Evolutionary conservation across 1,284 basidiomycete genomes (phyloP), one percentile per base, ranked within the genome.

Genomic region (Moesziomyces parantarcticus): DNA sequence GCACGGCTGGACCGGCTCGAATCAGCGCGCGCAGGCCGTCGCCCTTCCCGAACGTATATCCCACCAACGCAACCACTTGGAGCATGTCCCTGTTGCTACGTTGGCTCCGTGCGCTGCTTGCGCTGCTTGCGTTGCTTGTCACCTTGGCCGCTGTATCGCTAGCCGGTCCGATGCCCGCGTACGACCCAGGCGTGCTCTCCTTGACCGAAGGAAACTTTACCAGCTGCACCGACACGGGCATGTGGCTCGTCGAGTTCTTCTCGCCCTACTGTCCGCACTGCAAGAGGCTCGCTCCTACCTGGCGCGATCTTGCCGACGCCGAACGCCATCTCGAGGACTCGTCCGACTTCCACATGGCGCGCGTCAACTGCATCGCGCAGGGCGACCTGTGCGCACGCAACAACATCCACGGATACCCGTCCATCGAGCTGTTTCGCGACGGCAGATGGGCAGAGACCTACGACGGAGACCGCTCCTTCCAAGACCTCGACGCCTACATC

Each of bases 231-330:
- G 56, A 51, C 14, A 45, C n/a, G 3, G 67, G 67, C 53, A 63
- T 66, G 59, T 70, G 72, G 59, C 50, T 82, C n/a, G 51, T 82
- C 44, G 81, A 82, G 43, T 82, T 78, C 59, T 81, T 60, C 58
- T 71, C 70, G 88, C 92, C 92, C 0, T 91, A 89, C 74, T 94
- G 92, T 81, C 81, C 83, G 13, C 92, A 94, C 79, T 94, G 93
- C 84, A 87, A 87, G 41, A 76, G 84, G 0, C 93, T 94, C 71
- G 88, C 90, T 5, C 92, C 94, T 0, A 93, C 90, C 34, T 98
- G 94, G 92, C 86, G 89, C 45, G 85, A 90, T 50, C 86, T 97
- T 1, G 86, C 85, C 3, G 82, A 85, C 42, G 70, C 76, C 16
- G 72, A 64, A 3, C 41, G 48, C 14, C 70, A 73, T 39, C 61